A percentile compares a stretch with the other conserved stretches of the same genome.
Conservation (phyloP, 352 stramenopile species). For the Phytophthora litchii region DNA sequence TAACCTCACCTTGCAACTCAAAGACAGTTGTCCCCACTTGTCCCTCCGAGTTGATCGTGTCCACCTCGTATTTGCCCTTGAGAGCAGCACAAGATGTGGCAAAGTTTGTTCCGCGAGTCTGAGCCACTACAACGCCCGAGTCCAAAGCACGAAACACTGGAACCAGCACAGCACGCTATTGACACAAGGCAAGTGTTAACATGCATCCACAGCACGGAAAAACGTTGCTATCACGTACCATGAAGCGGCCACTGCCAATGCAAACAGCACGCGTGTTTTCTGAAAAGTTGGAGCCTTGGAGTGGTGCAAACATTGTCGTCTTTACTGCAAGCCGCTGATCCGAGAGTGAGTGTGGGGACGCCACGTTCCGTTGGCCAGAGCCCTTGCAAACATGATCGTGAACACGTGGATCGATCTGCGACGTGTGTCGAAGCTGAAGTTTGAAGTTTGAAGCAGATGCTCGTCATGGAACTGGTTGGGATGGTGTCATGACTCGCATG, state of each 20-base stretch:
- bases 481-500: too few species aligned
- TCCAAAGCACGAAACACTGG: slow-evolving; percentile 46
- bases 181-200: too few species aligned
- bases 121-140: slow-evolving; percentile 56
- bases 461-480: too few species aligned
- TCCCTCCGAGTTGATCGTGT: slow-evolving; percentile 62
- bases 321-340: background rate
- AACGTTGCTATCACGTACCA: slow-evolving; percentile 37
- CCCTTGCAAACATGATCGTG: too few species aligned
- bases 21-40: slow-evolving; percentile 44
- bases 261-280: slow-evolving; percentile 47
- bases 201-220: too few species aligned
- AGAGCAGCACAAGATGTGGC: slow-evolving; percentile 36
- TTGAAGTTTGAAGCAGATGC: too few species aligned
- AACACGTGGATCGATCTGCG: too few species aligned
- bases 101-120: slow-evolving; percentile 67
- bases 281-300: slow-evolving; percentile 30
- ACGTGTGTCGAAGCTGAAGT: too few species aligned
- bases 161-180: slow-evolving; percentile 63
- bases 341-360: too few species aligned
- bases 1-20: slow-evolving; percentile 27
- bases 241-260: slow-evolving; percentile 76
- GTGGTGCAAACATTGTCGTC: slow-evolving; percentile 33
- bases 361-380: too few species aligned
- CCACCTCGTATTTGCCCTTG: slow-evolving; percentile 63